Conservation (phyloP, 2,329 filamentous ascomycete species). For the Fusarium keratoplasticum region DNA sequence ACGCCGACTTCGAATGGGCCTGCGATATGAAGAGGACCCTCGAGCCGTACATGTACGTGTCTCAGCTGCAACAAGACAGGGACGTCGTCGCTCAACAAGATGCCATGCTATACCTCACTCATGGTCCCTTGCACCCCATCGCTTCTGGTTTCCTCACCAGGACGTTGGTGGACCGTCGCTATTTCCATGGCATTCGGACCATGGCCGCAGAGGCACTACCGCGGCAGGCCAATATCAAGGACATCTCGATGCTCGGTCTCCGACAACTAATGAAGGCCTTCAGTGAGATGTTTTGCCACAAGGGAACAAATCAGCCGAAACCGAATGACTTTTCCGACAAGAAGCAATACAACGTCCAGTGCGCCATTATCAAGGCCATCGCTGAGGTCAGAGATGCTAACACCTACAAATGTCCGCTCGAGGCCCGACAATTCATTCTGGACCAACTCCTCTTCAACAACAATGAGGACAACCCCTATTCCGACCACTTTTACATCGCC, state of each 20-base stretch:
- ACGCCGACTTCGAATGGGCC: slow-evolving; percentile 98
- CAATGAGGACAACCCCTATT: slow-evolving; percentile 89
- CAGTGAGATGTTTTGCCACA: slow-evolving; percentile 87
- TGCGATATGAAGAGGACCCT: slow-evolving; percentile 84
- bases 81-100: slow-evolving; percentile 91
- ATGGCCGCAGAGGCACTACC: slow-evolving; percentile 85
- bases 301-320: slow-evolving; percentile 80
- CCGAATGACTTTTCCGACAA: slow-evolving; percentile 95
- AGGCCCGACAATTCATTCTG: slow-evolving; percentile 85
- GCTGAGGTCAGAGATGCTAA: slow-evolving; percentile 79
- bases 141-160: slow-evolving; percentile 90
- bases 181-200: slow-evolving; percentile 91
- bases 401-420: slow-evolving; percentile 78
- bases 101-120: slow-evolving; percentile 79
- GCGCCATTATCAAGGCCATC: slow-evolving; percentile 84
- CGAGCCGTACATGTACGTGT: slow-evolving; percentile 97
- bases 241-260: slow-evolving; percentile 79
- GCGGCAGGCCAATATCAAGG: slow-evolving; percentile 76
- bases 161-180: slow-evolving; percentile 90
- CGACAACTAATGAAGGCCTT: slow-evolving; percentile 89
- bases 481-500: slow-evolving; percentile 90
- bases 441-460: slow-evolving; percentile 95
- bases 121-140: slow-evolving; percentile 77
- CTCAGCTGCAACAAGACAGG: slow-evolving; percentile 95
- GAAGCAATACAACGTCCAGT: slow-evolving; percentile 85